phyloP scores from a whole-genome alignment of 2,329 filamentous ascomycete species.

The Aspergillus sp. region DNA sequence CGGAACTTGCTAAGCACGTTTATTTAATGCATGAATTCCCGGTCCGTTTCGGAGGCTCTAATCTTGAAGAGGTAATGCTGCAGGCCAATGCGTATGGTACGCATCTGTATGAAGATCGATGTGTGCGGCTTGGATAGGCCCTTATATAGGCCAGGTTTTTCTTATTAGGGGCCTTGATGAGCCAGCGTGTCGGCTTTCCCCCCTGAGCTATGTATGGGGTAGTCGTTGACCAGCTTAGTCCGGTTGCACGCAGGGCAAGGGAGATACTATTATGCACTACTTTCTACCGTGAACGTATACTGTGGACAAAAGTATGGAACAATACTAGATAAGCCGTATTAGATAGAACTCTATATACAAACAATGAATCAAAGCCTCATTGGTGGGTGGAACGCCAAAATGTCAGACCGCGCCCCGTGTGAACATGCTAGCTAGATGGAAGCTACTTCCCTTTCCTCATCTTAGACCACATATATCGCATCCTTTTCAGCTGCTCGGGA shows the following conservation, averaged over 20 bases:
- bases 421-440: neutral
- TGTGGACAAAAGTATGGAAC: too few species aligned
- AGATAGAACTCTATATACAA: too few species aligned
- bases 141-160: neutral
- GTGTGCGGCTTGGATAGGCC: neutral
- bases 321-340: too few species aligned
- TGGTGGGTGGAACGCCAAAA: too few species aligned
- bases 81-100: slow-evolving; percentile 6
- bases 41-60: slow-evolving; percentile 1
- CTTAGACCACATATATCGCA: slow-evolving; percentile 52
- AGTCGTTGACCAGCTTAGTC: too few species aligned
- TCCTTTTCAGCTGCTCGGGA: slow-evolving; percentile 48
- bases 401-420: too few species aligned
- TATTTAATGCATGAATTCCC: neutral
- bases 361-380: too few species aligned
- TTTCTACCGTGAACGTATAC: too few species aligned
- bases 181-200: neutral
- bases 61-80: slow-evolving; percentile 11
- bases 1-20: neutral
- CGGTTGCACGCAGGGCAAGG: too few species aligned
- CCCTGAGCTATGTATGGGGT: too few species aligned
- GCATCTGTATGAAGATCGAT: slow-evolving; percentile 9
- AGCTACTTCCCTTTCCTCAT: slow-evolving; percentile 36
- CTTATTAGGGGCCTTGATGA: neutral
- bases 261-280: too few species aligned